A percentile compares a stretch with the other conserved stretches of the same genome.
Evolutionary conservation across 2,329 filamentous ascomycete species (phyloP).

Genomic region (Aureobasidium mangrovei): DNA sequence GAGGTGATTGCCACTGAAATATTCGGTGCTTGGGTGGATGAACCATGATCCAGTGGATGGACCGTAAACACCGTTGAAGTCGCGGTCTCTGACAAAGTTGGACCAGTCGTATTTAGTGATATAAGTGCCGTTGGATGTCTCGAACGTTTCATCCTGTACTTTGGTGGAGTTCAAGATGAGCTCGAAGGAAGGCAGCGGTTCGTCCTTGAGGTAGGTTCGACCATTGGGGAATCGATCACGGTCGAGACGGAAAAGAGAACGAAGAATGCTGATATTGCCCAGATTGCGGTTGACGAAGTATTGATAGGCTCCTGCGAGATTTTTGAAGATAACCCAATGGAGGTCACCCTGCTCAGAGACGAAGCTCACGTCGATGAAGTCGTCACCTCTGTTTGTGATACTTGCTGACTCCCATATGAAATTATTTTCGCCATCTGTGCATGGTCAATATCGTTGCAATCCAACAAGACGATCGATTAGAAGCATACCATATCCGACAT

Average conservation of each 20-base stretch:
- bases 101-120: constrained; percentile 47
- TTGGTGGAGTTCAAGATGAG: constrained; percentile 40
- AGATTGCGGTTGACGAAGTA: constrained; percentile 45
- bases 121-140: constrained; percentile 38
- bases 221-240: constrained; percentile 37
- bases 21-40: constrained; percentile 41
- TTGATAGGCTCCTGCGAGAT: constrained; percentile 44
- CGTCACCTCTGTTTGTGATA: constrained; percentile 32
- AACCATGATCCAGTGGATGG: constrained; percentile 44
- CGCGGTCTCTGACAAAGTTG: constrained; percentile 31
- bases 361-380: constrained; percentile 43
- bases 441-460: no score
- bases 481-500: constrained; percentile 32
- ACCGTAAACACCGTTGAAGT: constrained; percentile 44
- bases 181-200: constrained; percentile 34
- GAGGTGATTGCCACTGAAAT: constrained; percentile 45
- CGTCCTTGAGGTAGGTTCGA: constrained; percentile 39
- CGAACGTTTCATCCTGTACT: constrained; percentile 48
- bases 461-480: no score
- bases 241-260: constrained; percentile 43
- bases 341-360: constrained; percentile 40
- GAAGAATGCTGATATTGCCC: constrained; percentile 41
- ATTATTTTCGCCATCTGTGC: constrained; percentile 38
- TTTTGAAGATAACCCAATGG: constrained; percentile 44
- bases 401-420: constrained; percentile 40